phyloP scores from a whole-genome alignment of 768 basidiomycete genomes.

The Boletus rubescentipes region DNA sequence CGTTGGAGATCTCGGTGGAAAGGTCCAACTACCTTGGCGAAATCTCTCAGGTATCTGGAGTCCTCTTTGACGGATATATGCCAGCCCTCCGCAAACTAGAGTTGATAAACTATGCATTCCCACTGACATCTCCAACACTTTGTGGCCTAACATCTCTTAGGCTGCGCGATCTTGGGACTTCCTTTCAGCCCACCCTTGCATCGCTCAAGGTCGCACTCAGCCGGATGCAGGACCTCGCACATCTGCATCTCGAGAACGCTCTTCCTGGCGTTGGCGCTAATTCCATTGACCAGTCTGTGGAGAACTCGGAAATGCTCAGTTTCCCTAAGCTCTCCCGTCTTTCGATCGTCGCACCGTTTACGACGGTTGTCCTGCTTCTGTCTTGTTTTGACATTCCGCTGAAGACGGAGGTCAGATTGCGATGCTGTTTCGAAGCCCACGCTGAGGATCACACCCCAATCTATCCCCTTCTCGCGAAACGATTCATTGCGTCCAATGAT shows the following conservation, averaged over 20 bases:
- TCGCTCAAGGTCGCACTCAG: conserved; percentile 36
- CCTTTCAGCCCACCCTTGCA: conserved; percentile 29
- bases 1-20: conserved; percentile 26
- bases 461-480: conserved; percentile 15
- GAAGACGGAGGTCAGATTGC: conserved; percentile 17
- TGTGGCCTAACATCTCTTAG: conserved; percentile 38
- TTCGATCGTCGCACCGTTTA: conserved; percentile 20
- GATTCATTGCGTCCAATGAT: conserved; percentile 7
- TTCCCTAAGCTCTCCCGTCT: conserved; percentile 15
- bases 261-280: conserved; percentile 25
- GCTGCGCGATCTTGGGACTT: conserved; percentile 28
- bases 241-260: conserved; percentile 36
- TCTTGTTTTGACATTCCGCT: conserved; percentile 10
- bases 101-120: conserved; percentile 34
- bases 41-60: conserved; percentile 24
- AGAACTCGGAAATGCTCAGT: background rate
- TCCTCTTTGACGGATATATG: conserved; percentile 32
- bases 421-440: conserved; percentile 11
- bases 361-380: conserved; percentile 15
- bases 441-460: conserved; percentile 7
- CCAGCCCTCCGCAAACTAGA: conserved; percentile 38
- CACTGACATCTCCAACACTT: conserved; percentile 38
- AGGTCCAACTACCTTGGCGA: conserved; percentile 16
- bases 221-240: conserved; percentile 34
- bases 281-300: background rate